Conservation (phyloP, 148 eudicot species). For the Rhododendron griersonianum region DNA sequence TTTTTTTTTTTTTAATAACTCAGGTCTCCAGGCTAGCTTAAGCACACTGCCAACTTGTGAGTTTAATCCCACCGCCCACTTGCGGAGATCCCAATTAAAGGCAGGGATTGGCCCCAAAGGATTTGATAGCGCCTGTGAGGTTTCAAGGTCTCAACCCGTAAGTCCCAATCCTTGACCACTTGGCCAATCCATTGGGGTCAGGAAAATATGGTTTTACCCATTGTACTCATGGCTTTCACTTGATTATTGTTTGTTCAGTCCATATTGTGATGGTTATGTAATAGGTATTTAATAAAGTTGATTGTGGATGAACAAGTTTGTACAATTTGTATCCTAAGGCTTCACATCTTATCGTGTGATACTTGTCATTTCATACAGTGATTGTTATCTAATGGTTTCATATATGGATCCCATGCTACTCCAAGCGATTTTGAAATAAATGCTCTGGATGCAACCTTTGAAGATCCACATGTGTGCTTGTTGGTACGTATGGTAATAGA, state of each 20-base stretch:
- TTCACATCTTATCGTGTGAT: neutral
- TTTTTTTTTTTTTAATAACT: no score
- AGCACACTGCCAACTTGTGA: no score
- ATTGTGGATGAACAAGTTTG: neutral
- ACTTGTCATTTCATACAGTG: no score
- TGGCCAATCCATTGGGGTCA: no score
- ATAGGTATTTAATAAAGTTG: neutral
- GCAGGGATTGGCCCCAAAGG: no score
- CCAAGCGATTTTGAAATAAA: constrained; percentile 71
- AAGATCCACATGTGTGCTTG: constrained; percentile 76
- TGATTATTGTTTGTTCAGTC: neutral
- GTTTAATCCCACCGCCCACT: no score
- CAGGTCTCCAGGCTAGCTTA: no score
- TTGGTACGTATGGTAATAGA: constrained; percentile 36
- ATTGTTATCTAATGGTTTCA: constrained; percentile 22
- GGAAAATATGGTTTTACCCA: neutral
- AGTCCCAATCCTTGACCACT: no score
- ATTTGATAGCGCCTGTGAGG: no score
- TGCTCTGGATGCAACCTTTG: constrained; percentile 69
- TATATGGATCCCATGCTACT: constrained; percentile 56
- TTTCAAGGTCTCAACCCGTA: no score
- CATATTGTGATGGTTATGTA: neutral
- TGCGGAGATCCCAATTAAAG: no score
- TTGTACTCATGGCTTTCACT: neutral
- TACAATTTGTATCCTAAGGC: neutral